A percentile compares a stretch with the other conserved stretches of the same genome.
These are phyloP conservation scores for Erodium moschatum DNA, from an alignment of 441 rosid genomes.

Conservation along the genomic window DNA sequence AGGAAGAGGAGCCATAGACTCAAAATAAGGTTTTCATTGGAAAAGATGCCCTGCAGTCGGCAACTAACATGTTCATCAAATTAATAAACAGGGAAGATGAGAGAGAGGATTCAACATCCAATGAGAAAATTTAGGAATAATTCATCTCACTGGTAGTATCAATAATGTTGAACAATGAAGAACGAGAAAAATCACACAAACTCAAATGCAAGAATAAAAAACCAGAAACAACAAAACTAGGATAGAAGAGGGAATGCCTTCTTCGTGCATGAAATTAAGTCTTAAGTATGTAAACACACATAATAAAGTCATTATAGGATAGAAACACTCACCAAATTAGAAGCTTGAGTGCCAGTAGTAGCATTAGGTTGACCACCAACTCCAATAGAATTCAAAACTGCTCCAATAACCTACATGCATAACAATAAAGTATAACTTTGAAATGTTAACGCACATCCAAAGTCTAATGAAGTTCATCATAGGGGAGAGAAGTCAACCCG, in stretches of 20 bases:
- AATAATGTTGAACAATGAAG: background rate
- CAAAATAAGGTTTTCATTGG: background rate
- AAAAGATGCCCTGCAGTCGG: background rate
- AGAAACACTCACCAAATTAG: slow-evolving; percentile 35
- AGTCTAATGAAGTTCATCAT: slow-evolving; percentile 6
- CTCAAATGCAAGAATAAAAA: background rate
- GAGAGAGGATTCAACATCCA: background rate
- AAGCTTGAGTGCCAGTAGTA: slow-evolving; percentile 32
- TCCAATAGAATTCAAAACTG: slow-evolving; percentile 76
- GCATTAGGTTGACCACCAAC: slow-evolving; percentile 49
- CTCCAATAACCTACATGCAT: slow-evolving; percentile 67
- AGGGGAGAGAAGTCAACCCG: slow-evolving; percentile 27
- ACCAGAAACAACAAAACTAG: background rate
- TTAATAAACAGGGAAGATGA: background rate
- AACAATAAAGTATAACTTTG: slow-evolving; percentile 11
- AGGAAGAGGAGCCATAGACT: background rate
- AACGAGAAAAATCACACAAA: background rate
- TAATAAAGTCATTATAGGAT: background rate
- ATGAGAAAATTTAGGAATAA: background rate
- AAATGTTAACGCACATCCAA: slow-evolving; percentile 1
- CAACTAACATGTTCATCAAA: background rate
- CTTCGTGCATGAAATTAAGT: background rate
- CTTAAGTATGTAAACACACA: background rate
- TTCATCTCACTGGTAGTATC: background rate
- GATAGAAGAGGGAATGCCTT: background rate